Evolutionary conservation across 2,329 filamentous ascomycete species (phyloP).

Genomic region (Zymoseptoria pseudotritici): DNA sequence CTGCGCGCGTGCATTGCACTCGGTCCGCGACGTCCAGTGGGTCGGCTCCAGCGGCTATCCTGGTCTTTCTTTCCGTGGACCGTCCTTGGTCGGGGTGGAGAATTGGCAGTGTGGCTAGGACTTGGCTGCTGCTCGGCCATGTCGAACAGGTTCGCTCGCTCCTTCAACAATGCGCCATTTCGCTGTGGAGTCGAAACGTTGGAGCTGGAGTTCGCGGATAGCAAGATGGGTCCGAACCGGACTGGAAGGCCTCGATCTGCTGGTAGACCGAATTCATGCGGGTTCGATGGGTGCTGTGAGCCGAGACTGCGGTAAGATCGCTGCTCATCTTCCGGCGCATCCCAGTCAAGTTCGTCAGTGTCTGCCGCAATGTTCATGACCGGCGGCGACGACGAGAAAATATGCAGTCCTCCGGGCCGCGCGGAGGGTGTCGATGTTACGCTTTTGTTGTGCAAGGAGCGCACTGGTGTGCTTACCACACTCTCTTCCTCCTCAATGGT

Average conservation of each 20-base stretch:
- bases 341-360: constrained; percentile 29
- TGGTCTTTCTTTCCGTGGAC: constrained; percentile 69
- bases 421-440: constrained; percentile 31
- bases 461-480: constrained; percentile 40
- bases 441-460: constrained; percentile 33
- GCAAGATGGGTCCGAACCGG: constrained; percentile 20
- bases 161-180: constrained; percentile 29
- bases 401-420: constrained; percentile 22
- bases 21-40: constrained; percentile 59
- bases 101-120: constrained; percentile 56
- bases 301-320: constrained; percentile 25
- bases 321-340: constrained; percentile 28
- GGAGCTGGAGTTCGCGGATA: constrained; percentile 25
- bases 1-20: constrained; percentile 66
- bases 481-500: constrained; percentile 46
- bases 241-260: constrained; percentile 12
- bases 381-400: constrained; percentile 40
- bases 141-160: constrained; percentile 62
- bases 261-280: constrained; percentile 6
- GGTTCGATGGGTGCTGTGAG: constrained; percentile 28
- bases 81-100: constrained; percentile 61
- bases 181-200: constrained; percentile 32
- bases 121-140: constrained; percentile 52
- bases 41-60: constrained; percentile 62
- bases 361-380: constrained; percentile 36